phyloP scores from a whole-genome alignment of 2,329 filamentous ascomycete genomes.

The Westerdykella aurantiaca region DNA sequence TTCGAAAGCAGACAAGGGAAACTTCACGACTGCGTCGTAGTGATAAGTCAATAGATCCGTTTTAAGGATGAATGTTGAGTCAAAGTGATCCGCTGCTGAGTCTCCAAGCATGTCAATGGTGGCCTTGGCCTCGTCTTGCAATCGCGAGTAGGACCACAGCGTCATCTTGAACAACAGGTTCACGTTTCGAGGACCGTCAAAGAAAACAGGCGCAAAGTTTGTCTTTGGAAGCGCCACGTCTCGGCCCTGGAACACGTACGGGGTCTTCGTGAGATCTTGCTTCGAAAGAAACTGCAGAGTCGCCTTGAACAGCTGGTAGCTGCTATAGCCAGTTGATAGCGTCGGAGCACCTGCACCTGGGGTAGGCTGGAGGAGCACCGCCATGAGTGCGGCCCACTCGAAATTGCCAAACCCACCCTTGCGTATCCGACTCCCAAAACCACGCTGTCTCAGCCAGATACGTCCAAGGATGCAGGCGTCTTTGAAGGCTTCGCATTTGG shows the following conservation, averaged over 20 bases:
- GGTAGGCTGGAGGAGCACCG: conserved; percentile 73
- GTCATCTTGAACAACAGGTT: conserved; percentile 92
- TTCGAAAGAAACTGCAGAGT: conserved; percentile 79
- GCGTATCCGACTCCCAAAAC: conserved; percentile 64
- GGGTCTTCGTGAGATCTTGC: conserved; percentile 64
- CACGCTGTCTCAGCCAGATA: conserved; percentile 84
- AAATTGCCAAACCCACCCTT: conserved; percentile 87
- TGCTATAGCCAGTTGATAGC: conserved; percentile 75
- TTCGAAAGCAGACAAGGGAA: conserved; percentile 33
- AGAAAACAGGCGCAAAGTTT: conserved; percentile 62
- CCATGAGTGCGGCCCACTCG: conserved; percentile 79
- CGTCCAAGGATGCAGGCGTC: conserved; percentile 83
- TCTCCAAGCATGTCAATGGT: conserved; percentile 73
- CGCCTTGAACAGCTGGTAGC: conserved; percentile 92
- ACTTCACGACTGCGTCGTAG: conserved; percentile 50
- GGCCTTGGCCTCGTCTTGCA: conserved; percentile 68
- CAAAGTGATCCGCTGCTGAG: conserved; percentile 71
- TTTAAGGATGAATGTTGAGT: conserved; percentile 70
- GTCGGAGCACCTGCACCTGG: conserved; percentile 64
- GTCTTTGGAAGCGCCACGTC: conserved; percentile 31
- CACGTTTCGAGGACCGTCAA: conserved; percentile 65
- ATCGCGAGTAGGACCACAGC: conserved; percentile 68
- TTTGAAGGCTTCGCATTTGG: conserved; percentile 64
- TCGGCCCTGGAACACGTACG: conserved; percentile 48
- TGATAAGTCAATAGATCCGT: conserved; percentile 47